Evolutionary conservation across 2,329 filamentous ascomycete species (phyloP).

Genomic region (Colletotrichum orbiculare): DNA sequence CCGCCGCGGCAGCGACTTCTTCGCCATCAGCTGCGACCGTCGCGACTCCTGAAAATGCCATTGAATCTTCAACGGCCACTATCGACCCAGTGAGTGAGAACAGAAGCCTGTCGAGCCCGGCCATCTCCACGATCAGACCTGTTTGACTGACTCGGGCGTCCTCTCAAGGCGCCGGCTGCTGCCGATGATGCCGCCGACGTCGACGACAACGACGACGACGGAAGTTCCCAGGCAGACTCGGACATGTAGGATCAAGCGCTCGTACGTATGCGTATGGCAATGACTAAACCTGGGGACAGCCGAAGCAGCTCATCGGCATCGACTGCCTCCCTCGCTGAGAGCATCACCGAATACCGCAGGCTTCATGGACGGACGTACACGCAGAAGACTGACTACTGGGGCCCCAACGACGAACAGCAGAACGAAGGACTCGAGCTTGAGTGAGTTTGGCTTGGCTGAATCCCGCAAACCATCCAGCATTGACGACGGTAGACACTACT

Average conservation of each 20-base stretch:
- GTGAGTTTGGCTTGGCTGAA: neutral
- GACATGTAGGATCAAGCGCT: neutral
- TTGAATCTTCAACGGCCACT: no score
- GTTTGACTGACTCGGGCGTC: no score
- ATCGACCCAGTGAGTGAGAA: no score
- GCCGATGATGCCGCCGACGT: neutral
- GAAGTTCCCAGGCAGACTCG: neutral
- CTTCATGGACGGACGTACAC: conserved; percentile 33
- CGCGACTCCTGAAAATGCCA: no score
- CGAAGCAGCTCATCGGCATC: neutral
- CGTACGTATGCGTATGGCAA: neutral
- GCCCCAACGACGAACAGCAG: conserved; percentile 30
- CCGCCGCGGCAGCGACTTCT: no score
- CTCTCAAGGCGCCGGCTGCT: no score
- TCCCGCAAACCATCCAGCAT: no score
- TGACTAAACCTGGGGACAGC: neutral
- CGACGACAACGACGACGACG: neutral
- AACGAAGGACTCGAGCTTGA: conserved; percentile 33
- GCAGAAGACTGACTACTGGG: conserved; percentile 34
- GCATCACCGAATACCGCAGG: conserved; percentile 30
- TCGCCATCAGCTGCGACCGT: no score
- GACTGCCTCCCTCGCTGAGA: conserved; percentile 14
- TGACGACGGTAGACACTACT: conserved; percentile 1
- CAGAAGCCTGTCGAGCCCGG: no score
- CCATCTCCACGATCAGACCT: no score